Evolutionary conservation across 2,329 filamentous ascomycete species (phyloP).

Genomic region (Stromatinia cepivora): DNA sequence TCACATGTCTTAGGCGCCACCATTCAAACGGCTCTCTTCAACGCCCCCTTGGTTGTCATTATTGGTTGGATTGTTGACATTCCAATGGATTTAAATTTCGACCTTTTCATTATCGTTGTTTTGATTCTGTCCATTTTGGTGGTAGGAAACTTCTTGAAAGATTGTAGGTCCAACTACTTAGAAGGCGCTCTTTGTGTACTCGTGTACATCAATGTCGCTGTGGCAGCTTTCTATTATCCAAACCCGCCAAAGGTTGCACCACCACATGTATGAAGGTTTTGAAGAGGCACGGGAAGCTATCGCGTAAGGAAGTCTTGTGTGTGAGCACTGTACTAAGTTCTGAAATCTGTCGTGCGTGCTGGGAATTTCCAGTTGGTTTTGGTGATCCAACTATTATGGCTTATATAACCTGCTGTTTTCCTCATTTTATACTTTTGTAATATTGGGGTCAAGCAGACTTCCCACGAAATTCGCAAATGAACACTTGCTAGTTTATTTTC

Average conservation of each 20-base stretch:
- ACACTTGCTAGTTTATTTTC: not conserved
- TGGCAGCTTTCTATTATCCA: constrained; percentile 59
- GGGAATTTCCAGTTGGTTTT: not conserved
- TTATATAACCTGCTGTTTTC: not conserved
- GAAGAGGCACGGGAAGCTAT: too few relatives aligned
- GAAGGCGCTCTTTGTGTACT: constrained; percentile 80
- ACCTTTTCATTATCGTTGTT: constrained; percentile 78
- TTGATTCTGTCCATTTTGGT: constrained; percentile 82
- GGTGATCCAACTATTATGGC: not conserved
- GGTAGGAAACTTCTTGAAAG: constrained; percentile 82
- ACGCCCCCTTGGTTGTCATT: constrained; percentile 78
- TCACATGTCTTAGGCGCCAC: constrained; percentile 60
- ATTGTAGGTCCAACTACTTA: constrained; percentile 87
- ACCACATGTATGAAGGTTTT: not conserved
- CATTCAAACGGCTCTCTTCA: constrained; percentile 86
- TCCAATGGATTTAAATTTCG: constrained; percentile 78
- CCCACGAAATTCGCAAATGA: not conserved
- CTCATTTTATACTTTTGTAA: not conserved
- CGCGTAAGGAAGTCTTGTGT: not conserved
- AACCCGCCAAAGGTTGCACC: constrained; percentile 39
- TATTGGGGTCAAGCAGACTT: not conserved
- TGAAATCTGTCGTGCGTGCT: not conserved
- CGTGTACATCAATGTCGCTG: constrained; percentile 60
- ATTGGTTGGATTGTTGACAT: constrained; percentile 76
- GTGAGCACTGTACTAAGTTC: not conserved